A percentile compares a stretch with the other conserved stretches of the same genome.
Conservation (phyloP, 495 filamentous ascomycete genomes). For the Penicillium simplicissimum region DNA sequence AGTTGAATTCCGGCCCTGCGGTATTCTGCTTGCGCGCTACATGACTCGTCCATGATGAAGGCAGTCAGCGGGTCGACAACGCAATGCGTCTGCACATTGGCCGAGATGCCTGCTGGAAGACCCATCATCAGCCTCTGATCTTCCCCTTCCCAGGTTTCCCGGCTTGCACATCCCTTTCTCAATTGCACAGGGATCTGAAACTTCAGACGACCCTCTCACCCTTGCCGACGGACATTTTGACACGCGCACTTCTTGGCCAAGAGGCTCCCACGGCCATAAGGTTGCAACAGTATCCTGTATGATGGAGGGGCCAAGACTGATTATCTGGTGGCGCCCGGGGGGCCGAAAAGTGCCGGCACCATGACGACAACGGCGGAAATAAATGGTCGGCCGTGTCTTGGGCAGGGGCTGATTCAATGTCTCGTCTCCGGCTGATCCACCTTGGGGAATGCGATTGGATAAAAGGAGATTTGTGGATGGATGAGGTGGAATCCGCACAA, state of each 20-base stretch:
- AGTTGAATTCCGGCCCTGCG: slow-evolving; percentile 12
- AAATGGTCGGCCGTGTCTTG: slow-evolving; percentile 22
- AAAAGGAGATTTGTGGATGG: not conserved
- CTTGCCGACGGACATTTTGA: not conserved
- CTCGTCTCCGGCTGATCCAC: not conserved
- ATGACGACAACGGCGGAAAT: slow-evolving; percentile 25
- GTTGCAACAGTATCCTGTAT: not conserved
- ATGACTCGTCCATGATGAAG: slow-evolving; percentile 27
- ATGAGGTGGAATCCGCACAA: not conserved
- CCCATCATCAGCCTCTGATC: slow-evolving; percentile 19
- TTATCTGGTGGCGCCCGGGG: slow-evolving; percentile 11
- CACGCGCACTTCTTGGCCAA: not conserved
- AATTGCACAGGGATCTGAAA: not conserved
- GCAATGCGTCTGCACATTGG: slow-evolving; percentile 25
- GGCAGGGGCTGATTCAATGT: slow-evolving; percentile 17
- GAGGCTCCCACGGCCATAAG: not conserved
- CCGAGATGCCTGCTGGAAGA: slow-evolving; percentile 9
- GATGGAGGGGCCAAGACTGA: not conserved
- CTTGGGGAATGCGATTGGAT: slow-evolving; percentile 1
- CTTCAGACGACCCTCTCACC: not conserved
- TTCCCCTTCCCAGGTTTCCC: not conserved
- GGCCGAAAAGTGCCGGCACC: slow-evolving; percentile 13
- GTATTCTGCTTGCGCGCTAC: slow-evolving; percentile 7
- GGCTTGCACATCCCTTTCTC: slow-evolving; percentile 13
- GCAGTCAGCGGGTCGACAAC: slow-evolving; percentile 21